Conservation (phyloP, 177 flowering plant species). For the Vitis hybrid region DNA sequence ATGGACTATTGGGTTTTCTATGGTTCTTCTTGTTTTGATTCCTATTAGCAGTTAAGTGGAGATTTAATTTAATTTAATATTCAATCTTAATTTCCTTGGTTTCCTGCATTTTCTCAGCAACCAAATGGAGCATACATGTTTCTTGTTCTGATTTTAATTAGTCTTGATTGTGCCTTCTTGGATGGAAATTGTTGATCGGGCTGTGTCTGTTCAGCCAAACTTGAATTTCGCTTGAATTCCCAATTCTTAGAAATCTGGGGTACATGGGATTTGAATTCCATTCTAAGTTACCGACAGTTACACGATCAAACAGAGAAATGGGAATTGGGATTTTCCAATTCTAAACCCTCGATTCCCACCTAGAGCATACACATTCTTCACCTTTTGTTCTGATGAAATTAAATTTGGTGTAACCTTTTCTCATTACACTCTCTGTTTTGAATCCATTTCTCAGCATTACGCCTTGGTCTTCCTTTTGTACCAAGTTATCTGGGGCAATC, state of each 20-base stretch:
- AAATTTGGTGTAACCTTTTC: not conserved
- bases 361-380: not conserved
- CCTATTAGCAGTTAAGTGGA: not conserved
- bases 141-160: no score
- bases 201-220: no score
- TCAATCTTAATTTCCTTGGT: not conserved
- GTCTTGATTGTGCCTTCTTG: no score
- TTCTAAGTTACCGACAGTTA: not conserved
- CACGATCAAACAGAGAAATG: not conserved
- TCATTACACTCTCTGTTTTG: slow-evolving; percentile 4
- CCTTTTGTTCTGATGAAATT: not conserved
- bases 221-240: no score
- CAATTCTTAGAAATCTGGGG: no score
- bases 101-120: not conserved
- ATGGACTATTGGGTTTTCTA: not conserved
- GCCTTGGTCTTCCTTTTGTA: slow-evolving; percentile 80
- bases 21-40: not conserved
- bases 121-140: not conserved
- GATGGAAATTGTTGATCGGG: no score
- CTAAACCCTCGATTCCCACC: no score
- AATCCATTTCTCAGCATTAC: slow-evolving; percentile 46
- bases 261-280: no score
- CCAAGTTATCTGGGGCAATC: slow-evolving; percentile 74
- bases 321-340: not conserved
- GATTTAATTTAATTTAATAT: not conserved